These are phyloP conservation scores for Brasilioporus rufonigricans DNA, from an alignment of 768 basidiomycete genomes.

Conservation along the genomic window DNA sequence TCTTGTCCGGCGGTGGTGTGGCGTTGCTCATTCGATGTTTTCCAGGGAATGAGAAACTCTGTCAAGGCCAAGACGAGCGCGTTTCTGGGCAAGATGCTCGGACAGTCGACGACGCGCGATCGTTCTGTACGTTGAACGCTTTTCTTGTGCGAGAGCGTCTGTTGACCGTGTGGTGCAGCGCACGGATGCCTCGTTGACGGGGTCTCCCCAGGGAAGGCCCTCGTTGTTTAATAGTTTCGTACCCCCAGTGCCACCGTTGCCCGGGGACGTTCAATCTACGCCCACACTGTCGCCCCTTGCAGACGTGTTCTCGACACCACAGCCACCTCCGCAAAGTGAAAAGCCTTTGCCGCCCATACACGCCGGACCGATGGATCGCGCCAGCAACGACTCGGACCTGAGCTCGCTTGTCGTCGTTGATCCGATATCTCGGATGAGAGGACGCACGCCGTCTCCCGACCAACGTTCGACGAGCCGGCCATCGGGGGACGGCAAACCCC, in stretches of 20 bases:
- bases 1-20: neutral
- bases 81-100: slow-evolving; percentile 77
- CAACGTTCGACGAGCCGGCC: slow-evolving; percentile 28
- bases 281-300: slow-evolving; percentile 44
- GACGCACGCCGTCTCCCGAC: slow-evolving; percentile 32
- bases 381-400: slow-evolving; percentile 48
- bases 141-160: slow-evolving; percentile 5
- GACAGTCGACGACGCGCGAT: slow-evolving; percentile 61
- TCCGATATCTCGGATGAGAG: slow-evolving; percentile 39
- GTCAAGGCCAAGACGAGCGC: slow-evolving; percentile 79
- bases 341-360: slow-evolving; percentile 69
- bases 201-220: slow-evolving; percentile 24
- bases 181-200: slow-evolving; percentile 46
- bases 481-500: slow-evolving; percentile 25
- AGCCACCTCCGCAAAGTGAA: slow-evolving; percentile 35
- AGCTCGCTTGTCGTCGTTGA: slow-evolving; percentile 59
- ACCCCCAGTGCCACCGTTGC: slow-evolving; percentile 48
- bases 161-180: slow-evolving; percentile 40
- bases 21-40: neutral
- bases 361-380: slow-evolving; percentile 32
- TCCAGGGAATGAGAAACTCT: slow-evolving; percentile 48
- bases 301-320: slow-evolving; percentile 48
- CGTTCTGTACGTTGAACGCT: slow-evolving; percentile 52
- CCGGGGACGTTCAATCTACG: slow-evolving; percentile 39
- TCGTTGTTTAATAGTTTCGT: slow-evolving; percentile 38